Evolutionary conservation across 2,329 filamentous ascomycete genomes (phyloP).

Genomic region (Tolypocladium sp.): DNA sequence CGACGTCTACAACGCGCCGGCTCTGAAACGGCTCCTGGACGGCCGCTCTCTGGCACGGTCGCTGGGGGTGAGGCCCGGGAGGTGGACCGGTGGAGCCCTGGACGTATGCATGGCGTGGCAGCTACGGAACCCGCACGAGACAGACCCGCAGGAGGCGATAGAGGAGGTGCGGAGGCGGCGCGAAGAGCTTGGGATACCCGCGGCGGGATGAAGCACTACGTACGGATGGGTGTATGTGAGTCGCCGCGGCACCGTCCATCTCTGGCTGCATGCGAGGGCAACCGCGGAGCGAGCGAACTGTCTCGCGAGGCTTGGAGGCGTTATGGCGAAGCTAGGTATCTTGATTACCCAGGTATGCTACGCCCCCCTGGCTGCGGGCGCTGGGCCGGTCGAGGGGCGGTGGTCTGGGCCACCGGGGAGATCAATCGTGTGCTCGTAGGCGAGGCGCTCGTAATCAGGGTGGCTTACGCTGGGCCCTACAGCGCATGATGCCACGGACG

Average conservation of each 20-base stretch:
- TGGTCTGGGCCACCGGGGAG: no score
- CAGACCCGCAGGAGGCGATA: constrained; percentile 49
- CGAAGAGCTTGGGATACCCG: constrained; percentile 38
- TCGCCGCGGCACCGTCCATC: not conserved
- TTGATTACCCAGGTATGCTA: not conserved
- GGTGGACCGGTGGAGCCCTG: constrained; percentile 76
- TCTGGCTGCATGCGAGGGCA: not conserved
- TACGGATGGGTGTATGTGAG: not conserved
- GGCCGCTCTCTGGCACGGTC: constrained; percentile 63
- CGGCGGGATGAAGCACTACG: not conserved
- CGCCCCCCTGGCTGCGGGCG: not conserved
- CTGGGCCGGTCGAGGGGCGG: not conserved
- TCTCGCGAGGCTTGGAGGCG: not conserved
- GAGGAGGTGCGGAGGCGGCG: constrained; percentile 45
- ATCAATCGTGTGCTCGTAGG: not conserved
- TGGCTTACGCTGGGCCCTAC: not conserved
- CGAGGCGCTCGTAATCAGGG: not conserved
- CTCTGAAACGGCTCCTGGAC: constrained; percentile 58
- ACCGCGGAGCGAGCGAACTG: not conserved
- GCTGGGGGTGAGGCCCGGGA: constrained; percentile 62
- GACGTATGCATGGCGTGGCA: constrained; percentile 84
- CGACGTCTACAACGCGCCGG: constrained; percentile 47
- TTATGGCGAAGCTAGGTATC: not conserved
- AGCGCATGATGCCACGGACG: not conserved
- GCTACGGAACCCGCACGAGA: constrained; percentile 62